Evolutionary conservation across 2,329 filamentous ascomycete genomes (phyloP).

Genomic region (Erysiphe neolycopersici): DNA sequence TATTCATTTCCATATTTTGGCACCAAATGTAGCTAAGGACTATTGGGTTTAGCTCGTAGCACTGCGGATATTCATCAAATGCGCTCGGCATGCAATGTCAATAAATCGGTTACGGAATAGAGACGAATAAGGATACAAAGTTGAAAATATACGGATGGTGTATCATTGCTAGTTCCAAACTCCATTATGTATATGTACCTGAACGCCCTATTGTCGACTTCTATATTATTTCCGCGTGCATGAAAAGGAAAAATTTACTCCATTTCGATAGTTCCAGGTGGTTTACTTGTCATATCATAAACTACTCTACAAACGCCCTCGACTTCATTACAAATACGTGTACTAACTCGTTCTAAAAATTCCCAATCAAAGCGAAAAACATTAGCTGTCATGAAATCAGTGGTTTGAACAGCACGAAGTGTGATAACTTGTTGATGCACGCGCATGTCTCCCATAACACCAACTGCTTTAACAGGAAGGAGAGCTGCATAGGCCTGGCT

Average conservation of each 20-base stretch:
- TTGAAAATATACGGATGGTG: too few species aligned
- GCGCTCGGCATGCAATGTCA: too few species aligned
- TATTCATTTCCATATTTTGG: too few species aligned
- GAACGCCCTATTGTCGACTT: too few species aligned
- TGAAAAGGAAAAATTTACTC: constrained; percentile 21
- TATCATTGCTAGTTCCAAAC: too few species aligned
- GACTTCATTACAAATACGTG: constrained; percentile 42
- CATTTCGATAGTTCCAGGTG: constrained; percentile 36
- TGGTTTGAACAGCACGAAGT: constrained; percentile 32
- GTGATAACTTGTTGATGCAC: constrained; percentile 36
- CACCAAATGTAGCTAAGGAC: too few species aligned
- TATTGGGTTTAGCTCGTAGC: too few species aligned
- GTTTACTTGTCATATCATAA: constrained; percentile 34
- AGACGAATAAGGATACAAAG: too few species aligned
- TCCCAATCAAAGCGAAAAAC: constrained; percentile 23
- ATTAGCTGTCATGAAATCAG: constrained; percentile 16
- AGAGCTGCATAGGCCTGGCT: constrained; percentile 45
- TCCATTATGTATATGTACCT: too few species aligned
- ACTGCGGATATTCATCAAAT: too few species aligned
- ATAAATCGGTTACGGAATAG: too few species aligned
- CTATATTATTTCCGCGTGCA: too few species aligned
- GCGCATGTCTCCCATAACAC: constrained; percentile 41
- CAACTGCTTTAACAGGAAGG: constrained; percentile 35
- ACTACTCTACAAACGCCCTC: constrained; percentile 33
- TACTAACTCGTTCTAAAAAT: constrained; percentile 37